Evolutionary conservation across 1,139 yeast genomes (phyloP), one percentile per base, ranked within the genome.

Genomic region (Spathaspora sp.): DNA sequence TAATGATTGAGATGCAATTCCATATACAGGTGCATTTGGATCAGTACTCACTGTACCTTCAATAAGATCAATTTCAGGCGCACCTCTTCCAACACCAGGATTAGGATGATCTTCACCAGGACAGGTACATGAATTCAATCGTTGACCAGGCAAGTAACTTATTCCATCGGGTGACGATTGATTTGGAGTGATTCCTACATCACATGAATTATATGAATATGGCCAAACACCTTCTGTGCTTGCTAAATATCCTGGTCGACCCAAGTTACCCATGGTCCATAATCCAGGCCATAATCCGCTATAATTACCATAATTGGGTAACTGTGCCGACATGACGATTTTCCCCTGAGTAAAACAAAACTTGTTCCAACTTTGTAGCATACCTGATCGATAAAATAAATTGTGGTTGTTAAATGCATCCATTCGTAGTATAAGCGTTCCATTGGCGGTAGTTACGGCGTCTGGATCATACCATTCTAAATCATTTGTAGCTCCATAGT

Each of bases 391-490:
- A 65, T 88, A 89, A 59, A 78, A 83, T 51, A 89, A 68, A 54
- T 82, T 75, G 63, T 88, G 93, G 59, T 83, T 86, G 52, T 78
- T 69, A 60, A 68, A 84, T 4, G 95, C 90, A 58, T 88, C 96
- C 79, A 89, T 69, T 45, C 82, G 72, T n/a, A 89, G 58, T 42
- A 70, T 68, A 40, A 87, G 66, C 1, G 88, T 71, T 44, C 96
- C 96, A 51, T 83, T 77, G 6, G 64, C 72, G 1, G 96, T 89
- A 7, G 81, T 72, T 2, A 72, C 80, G 4, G 95, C 95, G 62
- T 88, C 96, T 2, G 96, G 96, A 51, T 80, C 82, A 61, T 89
- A 89, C 95, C 96, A 89, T 68, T 89, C 96, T 58, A 87, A 73
- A 71, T 89, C 96, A 48, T 76, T 64, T 1, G 96, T 89, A 25